Percentiles rank a stretch among this genome's conserved stretches.
phyloP scores from a whole-genome alignment of 202 grass and related monocot genomes.

The Setaria italica region DNA sequence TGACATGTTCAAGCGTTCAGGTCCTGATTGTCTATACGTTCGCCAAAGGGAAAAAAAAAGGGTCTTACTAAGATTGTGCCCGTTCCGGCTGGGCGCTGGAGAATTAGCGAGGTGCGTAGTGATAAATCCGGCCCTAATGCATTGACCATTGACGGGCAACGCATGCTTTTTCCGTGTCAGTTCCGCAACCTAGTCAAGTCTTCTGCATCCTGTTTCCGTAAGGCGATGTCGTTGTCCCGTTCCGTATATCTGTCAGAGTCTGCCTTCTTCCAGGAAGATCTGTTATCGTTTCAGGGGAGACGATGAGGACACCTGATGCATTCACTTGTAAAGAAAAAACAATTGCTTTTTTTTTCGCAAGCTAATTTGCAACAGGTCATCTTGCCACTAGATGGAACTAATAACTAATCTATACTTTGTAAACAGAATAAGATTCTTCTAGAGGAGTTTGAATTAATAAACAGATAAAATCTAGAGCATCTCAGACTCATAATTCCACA shows the following conservation, averaged over 20 bases:
- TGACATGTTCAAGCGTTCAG: neutral
- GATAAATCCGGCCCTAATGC: neutral
- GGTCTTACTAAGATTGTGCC: neutral
- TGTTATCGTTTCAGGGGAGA: neutral
- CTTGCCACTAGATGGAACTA: neutral
- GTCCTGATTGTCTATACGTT: neutral
- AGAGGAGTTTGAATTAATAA: neutral
- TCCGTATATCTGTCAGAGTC: neutral
- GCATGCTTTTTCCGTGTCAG: neutral
- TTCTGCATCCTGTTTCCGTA: neutral
- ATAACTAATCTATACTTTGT: neutral
- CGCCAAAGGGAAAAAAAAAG: neutral
- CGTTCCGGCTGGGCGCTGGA: neutral
- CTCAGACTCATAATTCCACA: neutral
- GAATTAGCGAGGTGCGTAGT: neutral
- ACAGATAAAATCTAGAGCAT: neutral
- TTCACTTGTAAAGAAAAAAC: neutral
- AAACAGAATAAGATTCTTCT: neutral
- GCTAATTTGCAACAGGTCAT: neutral
- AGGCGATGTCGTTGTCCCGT: neutral
- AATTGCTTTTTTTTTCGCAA: neutral
- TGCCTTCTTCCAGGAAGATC: neutral
- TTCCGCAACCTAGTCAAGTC: conserved; percentile 12
- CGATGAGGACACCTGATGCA: neutral
- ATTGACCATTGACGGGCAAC: neutral